Percentiles rank a stretch among this genome's conserved stretches.
Conservation (phyloP, 148 eudicot genomes). For the Cornus florida region DNA sequence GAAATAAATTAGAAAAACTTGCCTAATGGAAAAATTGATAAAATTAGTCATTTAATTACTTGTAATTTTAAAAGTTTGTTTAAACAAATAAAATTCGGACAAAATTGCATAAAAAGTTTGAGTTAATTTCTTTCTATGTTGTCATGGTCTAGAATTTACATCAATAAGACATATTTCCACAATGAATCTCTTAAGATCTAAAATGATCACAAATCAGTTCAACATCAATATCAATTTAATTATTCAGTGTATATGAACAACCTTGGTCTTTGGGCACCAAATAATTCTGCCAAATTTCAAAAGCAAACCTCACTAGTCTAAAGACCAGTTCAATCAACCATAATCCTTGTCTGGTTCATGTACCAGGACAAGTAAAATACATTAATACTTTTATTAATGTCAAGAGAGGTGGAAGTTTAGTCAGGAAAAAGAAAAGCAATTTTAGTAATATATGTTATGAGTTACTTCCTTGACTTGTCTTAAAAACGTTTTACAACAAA, state of each 20-base stretch:
- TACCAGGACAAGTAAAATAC: conserved; percentile 4
- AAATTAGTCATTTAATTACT: too few species aligned
- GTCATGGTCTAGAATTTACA: too few species aligned
- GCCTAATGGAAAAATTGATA: too few species aligned
- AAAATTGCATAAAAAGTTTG: too few species aligned
- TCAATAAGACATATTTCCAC: too few species aligned
- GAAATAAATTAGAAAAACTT: too few species aligned
- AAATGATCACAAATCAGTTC: neutral
- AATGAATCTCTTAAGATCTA: neutral
- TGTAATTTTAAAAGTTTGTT: too few species aligned
- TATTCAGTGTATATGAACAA: neutral
- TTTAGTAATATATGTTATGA: neutral
- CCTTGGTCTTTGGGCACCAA: neutral
- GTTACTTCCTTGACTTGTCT: neutral
- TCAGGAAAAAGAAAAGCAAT: neutral
- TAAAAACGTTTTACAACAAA: neutral
- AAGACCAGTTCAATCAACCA: neutral
- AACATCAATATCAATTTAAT: neutral
- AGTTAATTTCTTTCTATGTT: too few species aligned
- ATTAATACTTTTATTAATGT: neutral
- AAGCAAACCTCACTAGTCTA: neutral
- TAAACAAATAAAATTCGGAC: too few species aligned
- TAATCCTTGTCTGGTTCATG: neutral
- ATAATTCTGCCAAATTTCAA: neutral
- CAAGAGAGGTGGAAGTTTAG: neutral